Base-by-base conservation (phyloP, 257 asterid species). In the Verbena officinalis region DNA sequence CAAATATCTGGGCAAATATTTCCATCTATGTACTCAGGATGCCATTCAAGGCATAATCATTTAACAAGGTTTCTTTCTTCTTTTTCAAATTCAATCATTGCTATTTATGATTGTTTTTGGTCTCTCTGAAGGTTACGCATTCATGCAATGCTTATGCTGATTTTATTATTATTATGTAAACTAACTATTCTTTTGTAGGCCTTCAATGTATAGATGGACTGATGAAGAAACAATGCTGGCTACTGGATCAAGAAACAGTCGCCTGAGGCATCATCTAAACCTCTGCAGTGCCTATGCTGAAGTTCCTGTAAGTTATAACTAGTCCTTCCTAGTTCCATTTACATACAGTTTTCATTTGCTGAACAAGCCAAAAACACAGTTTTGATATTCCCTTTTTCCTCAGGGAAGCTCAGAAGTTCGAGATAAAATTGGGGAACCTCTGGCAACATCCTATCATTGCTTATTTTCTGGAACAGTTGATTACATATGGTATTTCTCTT, bases 381-480 rank as follows among this genome's bases (percentile, higher is more conserved):
- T 48, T 23, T 24, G 27, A 49, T 38, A 42, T 59, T 49, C 55
- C 64, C 58, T 11, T 43, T 64, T 73, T 79, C 36, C 60, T 62
- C 76, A 91, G 96, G 96, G 92, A 78, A 86, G 81, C 83, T 57
- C 80, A 20, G 70, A 68, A 31, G 76, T 80, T 39, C 81, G 98
- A 80, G 95, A 80, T 78, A 59, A 45, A 57, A 34, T 59, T 22
- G 98, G 96, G 64, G 98, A 91, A 77, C 98, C 98, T 44, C 73
- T 80, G 68, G 90, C 75, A 19, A 91, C 98, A 24, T 89, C 98
- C 33, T 75, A 71, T 72, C 96, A 88, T 59, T 75, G 83, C 46
- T 69, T 76, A 75, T 91, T 91, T 76, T 60, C 75, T 61, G 96
- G 96, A 59, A 89, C 96, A 14, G 95, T 85, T 59, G 96, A 91